Conservation (phyloP, 2,329 filamentous ascomycete genomes). For the Epichloe coenophiala region DNA sequence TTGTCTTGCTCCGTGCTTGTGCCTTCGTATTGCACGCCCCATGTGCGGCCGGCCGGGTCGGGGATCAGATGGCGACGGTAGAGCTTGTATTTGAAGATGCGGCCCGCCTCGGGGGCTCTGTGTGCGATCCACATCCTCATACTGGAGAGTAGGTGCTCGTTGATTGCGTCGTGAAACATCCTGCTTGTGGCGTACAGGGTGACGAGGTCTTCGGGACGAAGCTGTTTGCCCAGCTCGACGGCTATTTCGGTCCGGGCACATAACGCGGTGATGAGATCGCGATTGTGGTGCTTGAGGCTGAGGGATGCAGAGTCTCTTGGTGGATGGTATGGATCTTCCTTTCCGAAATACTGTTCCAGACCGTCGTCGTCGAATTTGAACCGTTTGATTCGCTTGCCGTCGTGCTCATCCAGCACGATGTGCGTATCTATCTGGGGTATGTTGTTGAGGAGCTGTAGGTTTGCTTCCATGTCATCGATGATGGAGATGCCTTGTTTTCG, state of each 20-base stretch:
- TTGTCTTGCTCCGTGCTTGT: constrained; percentile 1
- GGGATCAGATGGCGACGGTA: constrained; percentile 43
- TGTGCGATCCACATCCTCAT: constrained; percentile 40
- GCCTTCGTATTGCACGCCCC: constrained; percentile 12
- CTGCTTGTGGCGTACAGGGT: constrained; percentile 51
- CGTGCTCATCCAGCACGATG: constrained; percentile 5
- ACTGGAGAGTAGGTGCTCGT: constrained; percentile 44
- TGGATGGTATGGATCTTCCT: constrained; percentile 16
- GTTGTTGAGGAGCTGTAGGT: constrained; percentile 2
- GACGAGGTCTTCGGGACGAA: constrained; percentile 43
- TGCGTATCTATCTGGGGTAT: background rate
- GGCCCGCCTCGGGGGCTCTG: constrained; percentile 38
- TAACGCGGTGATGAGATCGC: constrained; percentile 31
- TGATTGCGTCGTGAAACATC: constrained; percentile 46
- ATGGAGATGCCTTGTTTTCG: constrained; percentile 5
- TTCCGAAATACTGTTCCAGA: constrained; percentile 16
- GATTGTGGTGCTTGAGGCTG: constrained; percentile 12
- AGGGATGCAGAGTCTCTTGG: background rate
- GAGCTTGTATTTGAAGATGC: constrained; percentile 46
- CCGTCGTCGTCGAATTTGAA: constrained; percentile 17
- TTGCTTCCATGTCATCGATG: constrained; percentile 7
- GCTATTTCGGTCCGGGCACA: constrained; percentile 36
- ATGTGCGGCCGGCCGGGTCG: constrained; percentile 41
- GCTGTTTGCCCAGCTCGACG: constrained; percentile 38
- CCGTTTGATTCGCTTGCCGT: constrained; percentile 11